Evolutionary conservation across 2,329 filamentous ascomycete genomes (phyloP).

Genomic region (Beauveria caledonica): DNA sequence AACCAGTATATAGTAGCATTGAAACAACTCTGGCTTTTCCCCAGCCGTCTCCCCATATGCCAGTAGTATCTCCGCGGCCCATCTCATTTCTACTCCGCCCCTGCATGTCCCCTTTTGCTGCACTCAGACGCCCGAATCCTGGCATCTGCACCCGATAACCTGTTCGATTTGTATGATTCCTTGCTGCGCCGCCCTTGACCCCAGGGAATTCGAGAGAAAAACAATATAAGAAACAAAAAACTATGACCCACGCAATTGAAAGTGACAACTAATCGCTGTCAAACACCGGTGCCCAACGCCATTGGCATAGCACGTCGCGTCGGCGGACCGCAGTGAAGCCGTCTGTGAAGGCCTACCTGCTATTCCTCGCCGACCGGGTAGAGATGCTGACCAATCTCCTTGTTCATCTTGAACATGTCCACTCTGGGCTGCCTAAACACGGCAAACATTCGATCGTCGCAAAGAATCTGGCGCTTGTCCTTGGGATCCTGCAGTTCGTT

Average conservation of each 20-base stretch:
- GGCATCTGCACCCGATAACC: background rate
- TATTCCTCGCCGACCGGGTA: constrained; percentile 71
- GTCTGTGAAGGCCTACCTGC: background rate
- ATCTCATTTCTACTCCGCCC: background rate
- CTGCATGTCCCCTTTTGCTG: background rate
- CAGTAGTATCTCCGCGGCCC: background rate
- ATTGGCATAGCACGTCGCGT: constrained; percentile 1
- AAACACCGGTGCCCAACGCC: constrained; percentile 3
- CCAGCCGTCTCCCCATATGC: background rate
- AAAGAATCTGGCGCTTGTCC: constrained; percentile 87
- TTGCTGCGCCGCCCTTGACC: constrained; percentile 1
- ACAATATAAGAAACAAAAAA: background rate
- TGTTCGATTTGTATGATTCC: background rate
- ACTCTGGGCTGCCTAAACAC: constrained; percentile 88
- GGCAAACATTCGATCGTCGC: constrained; percentile 83
- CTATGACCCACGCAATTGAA: background rate
- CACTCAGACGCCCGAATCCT: background rate
- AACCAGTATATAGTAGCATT: background rate
- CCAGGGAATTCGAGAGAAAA: background rate
- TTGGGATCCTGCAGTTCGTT: constrained; percentile 81
- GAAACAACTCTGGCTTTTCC: background rate
- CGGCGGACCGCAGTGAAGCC: background rate
- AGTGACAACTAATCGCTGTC: background rate
- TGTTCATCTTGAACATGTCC: constrained; percentile 99
- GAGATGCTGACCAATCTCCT: constrained; percentile 81